A percentile compares a stretch with the other conserved stretches of the same genome.
phyloP scores from a whole-genome alignment of 257 asterid species.

The Capsicum pubescens region DNA sequence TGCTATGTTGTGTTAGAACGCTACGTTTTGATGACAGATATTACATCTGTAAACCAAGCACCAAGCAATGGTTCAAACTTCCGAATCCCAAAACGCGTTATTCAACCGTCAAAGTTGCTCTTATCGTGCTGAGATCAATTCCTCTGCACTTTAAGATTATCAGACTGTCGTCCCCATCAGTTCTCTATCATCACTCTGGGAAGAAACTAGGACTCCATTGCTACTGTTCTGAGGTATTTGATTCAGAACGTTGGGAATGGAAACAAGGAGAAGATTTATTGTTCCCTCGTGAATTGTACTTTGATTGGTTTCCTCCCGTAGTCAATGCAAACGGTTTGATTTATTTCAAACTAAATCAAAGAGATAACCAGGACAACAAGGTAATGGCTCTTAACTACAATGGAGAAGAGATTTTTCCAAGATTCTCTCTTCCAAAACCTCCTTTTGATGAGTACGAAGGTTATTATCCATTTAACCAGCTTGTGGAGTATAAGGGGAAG shows the following conservation, averaged over 20 bases:
- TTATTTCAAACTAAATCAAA: neutral
- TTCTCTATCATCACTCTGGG: neutral
- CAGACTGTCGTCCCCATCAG: slow-evolving; percentile 17
- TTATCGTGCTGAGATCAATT: neutral
- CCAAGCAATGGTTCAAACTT: slow-evolving; percentile 28
- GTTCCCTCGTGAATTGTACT: neutral
- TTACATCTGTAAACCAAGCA: slow-evolving; percentile 26
- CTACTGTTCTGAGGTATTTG: slow-evolving; percentile 29
- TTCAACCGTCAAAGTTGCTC: neutral
- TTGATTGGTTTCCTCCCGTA: neutral
- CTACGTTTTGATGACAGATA: neutral
- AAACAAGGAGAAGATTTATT: neutral
- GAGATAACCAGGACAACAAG: neutral
- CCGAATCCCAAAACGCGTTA: slow-evolving; percentile 29
- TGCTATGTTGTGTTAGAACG: slow-evolving; percentile 24
- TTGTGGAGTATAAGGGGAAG: neutral
- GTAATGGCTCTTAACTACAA: neutral
- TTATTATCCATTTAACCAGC: neutral
- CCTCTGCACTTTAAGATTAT: slow-evolving; percentile 31
- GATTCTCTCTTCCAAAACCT: neutral
- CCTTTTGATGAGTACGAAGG: neutral
- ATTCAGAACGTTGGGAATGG: slow-evolving; percentile 34
- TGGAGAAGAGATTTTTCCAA: neutral
- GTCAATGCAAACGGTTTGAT: slow-evolving; percentile 26
- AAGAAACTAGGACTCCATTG: neutral